Conservation (phyloP, 768 basidiomycete species). For the Hebeloma cylindrosporum region DNA sequence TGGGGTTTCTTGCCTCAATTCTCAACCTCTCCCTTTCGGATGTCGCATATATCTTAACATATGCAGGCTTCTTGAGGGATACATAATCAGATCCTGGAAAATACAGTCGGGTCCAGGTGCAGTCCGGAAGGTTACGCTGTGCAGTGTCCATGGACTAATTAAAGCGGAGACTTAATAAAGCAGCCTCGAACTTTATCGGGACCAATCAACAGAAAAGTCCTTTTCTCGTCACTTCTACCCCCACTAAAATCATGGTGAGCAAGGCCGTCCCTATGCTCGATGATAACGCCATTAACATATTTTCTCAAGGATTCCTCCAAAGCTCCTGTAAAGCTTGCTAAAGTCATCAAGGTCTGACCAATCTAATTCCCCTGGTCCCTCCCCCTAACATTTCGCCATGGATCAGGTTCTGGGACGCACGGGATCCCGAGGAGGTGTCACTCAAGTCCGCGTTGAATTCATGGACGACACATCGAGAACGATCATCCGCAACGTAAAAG, state of each 20-base stretch:
- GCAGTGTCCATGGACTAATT: no score
- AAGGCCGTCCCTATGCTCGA: not conserved
- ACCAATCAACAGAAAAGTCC: constrained; percentile 31
- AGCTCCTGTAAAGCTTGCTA: constrained; percentile 95
- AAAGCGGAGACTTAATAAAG: constrained; percentile 27
- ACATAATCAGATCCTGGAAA: no score
- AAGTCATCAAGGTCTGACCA: constrained; percentile 83
- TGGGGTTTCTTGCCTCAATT: no score
- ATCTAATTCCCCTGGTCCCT: constrained; percentile 4
- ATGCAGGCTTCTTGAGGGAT: no score
- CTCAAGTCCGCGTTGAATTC: constrained; percentile 99
- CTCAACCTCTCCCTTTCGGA: no score
- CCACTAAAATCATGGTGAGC: constrained; percentile 36
- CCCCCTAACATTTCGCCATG: constrained; percentile 14
- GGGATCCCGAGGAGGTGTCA: constrained; percentile 98
- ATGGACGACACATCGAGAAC: constrained; percentile 95
- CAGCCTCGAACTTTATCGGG: constrained; percentile 31
- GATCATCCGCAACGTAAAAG: constrained; percentile 99
- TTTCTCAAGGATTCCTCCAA: constrained; percentile 75
- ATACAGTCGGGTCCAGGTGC: no score
- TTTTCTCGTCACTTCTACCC: constrained; percentile 21
- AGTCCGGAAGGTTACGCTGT: no score
- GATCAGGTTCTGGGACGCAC: constrained; percentile 93
- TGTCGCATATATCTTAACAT: no score
- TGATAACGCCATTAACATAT: constrained; percentile 8